Base-by-base conservation (phyloP, 2,329 filamentous ascomycete genomes). In the Verticillium albo-atrum region DNA sequence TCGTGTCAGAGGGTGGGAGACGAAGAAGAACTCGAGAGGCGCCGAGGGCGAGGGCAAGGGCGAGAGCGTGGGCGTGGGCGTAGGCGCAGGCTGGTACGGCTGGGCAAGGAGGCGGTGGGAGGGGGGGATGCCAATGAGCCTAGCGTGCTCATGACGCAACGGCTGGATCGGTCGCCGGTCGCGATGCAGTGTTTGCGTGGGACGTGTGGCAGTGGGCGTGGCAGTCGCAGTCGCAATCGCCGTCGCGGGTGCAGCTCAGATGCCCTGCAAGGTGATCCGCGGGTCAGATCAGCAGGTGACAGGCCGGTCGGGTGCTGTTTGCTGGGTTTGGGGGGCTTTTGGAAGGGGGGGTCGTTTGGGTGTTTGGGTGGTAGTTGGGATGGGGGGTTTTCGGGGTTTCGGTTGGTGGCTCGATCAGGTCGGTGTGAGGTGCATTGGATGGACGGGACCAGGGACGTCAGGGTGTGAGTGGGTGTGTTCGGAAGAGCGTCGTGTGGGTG, bases 1-100 rank as follows among this genome's bases (percentile, higher is more conserved):
- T 82, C 35, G 54, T 54, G 55, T 55, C 51, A 32, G 34, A 27
- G 51, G 25, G 50, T 54, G 25, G 26, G 23, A n/a, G 30, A n/a
- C n/a, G n/a, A 15, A 58, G 12, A 47, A 7, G 34, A 50, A 57
- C 17, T 28, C 23, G 54, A 20, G 30, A 17, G 23, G 32, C 23
- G 34, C n/a, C 6, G 34, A 26, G 54, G 32, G 32, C 25, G 25
- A 25, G 34, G 32, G 25, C 6, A 25, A 26, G 54, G 32, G 32
- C 25, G 25, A 25, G 34, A 52, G 32, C 6, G 34, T 17, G 54
- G 32, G 32, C 25, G 25, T 15, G 34, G 32, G 26, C 54, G 26
- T 54, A n/a, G 53, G 20, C 28, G 28, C 20, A 32, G 53, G 15
- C 53, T 30, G 25, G 34, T 25, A 42, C 25, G 54, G 34, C 34